Conservation (phyloP, 1,284 basidiomycete genomes). For the Pseudozyma pruni region DNA sequence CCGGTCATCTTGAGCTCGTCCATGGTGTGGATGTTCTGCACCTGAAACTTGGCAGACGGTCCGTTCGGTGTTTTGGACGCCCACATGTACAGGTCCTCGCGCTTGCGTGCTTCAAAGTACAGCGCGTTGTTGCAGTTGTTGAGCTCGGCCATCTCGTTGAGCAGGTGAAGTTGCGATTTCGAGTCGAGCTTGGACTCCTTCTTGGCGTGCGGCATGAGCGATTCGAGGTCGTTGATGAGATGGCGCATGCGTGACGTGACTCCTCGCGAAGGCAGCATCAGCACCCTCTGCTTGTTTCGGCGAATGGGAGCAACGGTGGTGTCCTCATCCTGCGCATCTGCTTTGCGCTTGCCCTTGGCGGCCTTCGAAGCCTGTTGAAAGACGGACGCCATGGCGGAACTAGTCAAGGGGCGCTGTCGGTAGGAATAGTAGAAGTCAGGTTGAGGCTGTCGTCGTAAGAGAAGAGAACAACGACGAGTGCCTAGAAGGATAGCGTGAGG, state of each 20-base stretch:
- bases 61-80: slow-evolving; percentile 96
- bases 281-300: slow-evolving; percentile 75
- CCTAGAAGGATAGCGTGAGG: too few relatives aligned
- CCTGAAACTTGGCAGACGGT: slow-evolving; percentile 94
- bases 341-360: slow-evolving; percentile 55
- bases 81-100: slow-evolving; percentile 96
- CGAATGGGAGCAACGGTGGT: slow-evolving; percentile 26
- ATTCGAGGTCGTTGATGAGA: slow-evolving; percentile 93
- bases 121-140: slow-evolving; percentile 98
- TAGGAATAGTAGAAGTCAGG: too few relatives aligned
- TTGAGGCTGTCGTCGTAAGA: neutral
- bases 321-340: slow-evolving; percentile 30
- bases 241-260: slow-evolving; percentile 97
- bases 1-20: slow-evolving; percentile 99
- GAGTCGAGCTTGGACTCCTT: slow-evolving; percentile 83
- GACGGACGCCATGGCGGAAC: slow-evolving; percentile 45
- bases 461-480: too few relatives aligned
- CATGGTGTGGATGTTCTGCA: slow-evolving; percentile 99
- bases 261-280: slow-evolving; percentile 91
- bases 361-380: slow-evolving; percentile 49
- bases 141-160: slow-evolving; percentile 96
- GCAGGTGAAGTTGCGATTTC: slow-evolving; percentile 90
- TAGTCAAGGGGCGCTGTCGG: too few relatives aligned
- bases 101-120: slow-evolving; percentile 92
- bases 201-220: slow-evolving; percentile 91